Percentiles rank a stretch among this genome's conserved stretches.
These are phyloP conservation scores for Leucoagaricus sp. DNA, from an alignment of 1,284 basidiomycete genomes.

Conservation along the genomic window DNA sequence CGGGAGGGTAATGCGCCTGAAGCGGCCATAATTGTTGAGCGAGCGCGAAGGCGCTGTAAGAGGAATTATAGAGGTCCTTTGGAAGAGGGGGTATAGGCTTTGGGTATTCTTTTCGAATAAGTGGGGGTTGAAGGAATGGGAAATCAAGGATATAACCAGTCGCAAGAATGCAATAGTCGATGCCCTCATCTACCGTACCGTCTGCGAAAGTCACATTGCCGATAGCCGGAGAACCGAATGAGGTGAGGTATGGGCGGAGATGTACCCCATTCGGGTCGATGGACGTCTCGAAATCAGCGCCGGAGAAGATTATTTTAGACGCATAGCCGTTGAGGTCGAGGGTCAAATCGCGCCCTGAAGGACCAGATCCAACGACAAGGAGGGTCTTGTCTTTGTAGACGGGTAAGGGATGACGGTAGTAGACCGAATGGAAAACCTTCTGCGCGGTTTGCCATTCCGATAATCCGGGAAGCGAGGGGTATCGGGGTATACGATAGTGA, in stretches of 20 bases:
- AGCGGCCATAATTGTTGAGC: conserved; percentile 66
- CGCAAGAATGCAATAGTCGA: conserved; percentile 68
- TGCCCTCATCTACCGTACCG: conserved; percentile 49
- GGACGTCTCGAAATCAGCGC: conserved; percentile 33
- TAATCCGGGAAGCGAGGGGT: conserved; percentile 61
- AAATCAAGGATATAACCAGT: conserved; percentile 71
- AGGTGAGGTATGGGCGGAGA: conserved; percentile 8
- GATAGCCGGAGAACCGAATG: conserved; percentile 16
- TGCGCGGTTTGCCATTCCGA: conserved; percentile 51
- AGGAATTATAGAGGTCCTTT: conserved; percentile 57
- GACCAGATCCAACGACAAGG: conserved; percentile 70
- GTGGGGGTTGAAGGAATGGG: conserved; percentile 57
- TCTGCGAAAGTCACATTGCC: conserved; percentile 62
- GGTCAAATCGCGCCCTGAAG: conserved; percentile 67
- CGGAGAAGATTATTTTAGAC: conserved; percentile 55
- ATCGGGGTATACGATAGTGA: conserved; percentile 64
- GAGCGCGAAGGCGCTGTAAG: conserved; percentile 57
- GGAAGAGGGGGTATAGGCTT: conserved; percentile 50
- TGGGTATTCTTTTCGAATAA: conserved; percentile 31
- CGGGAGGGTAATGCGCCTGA: conserved; percentile 44
- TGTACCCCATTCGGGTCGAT: neutral
- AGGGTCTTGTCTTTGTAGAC: conserved; percentile 47
- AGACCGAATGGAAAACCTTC: conserved; percentile 61
- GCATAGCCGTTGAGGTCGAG: conserved; percentile 48
- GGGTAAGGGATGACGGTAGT: conserved; percentile 56